Evolutionary conservation across 108 stramenopile genomes (phyloP).

Genomic region (Cyclotella baltica): DNA sequence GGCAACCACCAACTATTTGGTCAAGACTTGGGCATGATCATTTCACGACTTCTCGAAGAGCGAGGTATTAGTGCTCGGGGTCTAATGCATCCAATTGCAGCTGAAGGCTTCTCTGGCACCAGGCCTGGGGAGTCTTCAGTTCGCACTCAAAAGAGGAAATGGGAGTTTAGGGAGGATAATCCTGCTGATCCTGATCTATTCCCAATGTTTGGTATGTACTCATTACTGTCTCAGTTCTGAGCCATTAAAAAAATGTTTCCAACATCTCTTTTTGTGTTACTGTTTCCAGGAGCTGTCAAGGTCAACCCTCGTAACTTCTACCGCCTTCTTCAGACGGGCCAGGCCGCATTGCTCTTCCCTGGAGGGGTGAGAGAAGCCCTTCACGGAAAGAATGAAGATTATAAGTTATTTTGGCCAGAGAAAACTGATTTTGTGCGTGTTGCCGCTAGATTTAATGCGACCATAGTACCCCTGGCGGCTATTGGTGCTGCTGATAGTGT

Average conservation of each 20-base stretch:
- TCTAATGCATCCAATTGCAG: conserved; percentile 83
- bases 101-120: conserved; percentile 37
- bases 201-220: conserved; percentile 69
- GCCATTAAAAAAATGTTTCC: not conserved
- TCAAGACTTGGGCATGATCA: conserved; percentile 75
- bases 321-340: conserved; percentile 82
- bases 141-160: conserved; percentile 39
- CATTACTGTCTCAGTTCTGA: not conserved
- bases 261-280: not conserved
- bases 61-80: conserved; percentile 70
- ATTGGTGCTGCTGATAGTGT: conserved; percentile 90
- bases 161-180: conserved; percentile 55
- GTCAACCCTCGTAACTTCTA: conserved; percentile 93
- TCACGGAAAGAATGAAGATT: conserved; percentile 84
- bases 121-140: conserved; percentile 26
- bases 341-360: conserved; percentile 90
- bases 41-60: conserved; percentile 74
- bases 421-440: conserved; percentile 93
- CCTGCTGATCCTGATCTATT: conserved; percentile 62
- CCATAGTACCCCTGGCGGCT: conserved; percentile 90
- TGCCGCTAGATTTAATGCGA: conserved; percentile 91
- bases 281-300: conserved; percentile 70
- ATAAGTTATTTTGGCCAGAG: conserved; percentile 94
- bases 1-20: conserved; percentile 90
- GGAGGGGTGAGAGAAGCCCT: conserved; percentile 91